Evolutionary conservation across 192 early-diverging fungal genomes (phyloP), one percentile per base, ranked within the genome.

Genomic region (Podila epicladia): DNA sequence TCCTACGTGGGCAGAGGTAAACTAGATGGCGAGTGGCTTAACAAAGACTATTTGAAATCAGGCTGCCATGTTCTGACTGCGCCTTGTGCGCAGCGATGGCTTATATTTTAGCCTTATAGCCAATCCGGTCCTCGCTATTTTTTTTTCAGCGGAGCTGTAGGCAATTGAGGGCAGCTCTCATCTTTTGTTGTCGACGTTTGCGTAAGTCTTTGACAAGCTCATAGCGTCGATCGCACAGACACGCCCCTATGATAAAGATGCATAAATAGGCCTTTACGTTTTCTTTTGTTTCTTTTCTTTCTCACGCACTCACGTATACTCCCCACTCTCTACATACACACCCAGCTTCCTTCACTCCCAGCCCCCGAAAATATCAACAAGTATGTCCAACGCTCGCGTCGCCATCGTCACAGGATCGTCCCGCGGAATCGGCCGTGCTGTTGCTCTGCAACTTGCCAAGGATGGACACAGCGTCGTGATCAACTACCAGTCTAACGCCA

Each of bases 331-430:
- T 29, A n/a, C 53, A 20, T n/a, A n/a, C 53, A n/a, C 6, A 0
- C 9, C 24, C 24, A 24, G 9, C 4, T 55, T 26, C 17, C 8
- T 7, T 6, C 15, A 19, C 22, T 15, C 15, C 2, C 2, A 22
- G n/a, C 17, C 20, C 35, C 11, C 22, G 51, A 24, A 65, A 65
- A 50, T 28, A 15, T 19, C n/a, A 37, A 57, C 11, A n/a, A 62
- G 7, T 31, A 91, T 76, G 74, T 65, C 62, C 31, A 31, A 62
- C 57, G 91, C 91, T 64, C 90, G 92, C 58, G 96, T 97, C 41
- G 97, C 89, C 28, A 73, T 98, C 41, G 92, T 98, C 33, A 94
- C 97, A 32, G 97, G 97, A 22, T 95, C 97, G 29, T 96, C 96
- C n/a, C 88, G 85, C 49, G 97, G 97, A n/a, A 88, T 98, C 72